Percentiles rank a stretch among this genome's conserved stretches.
Conservation (phyloP, 164 flowering plant genomes). For the Nelumbo lutea region DNA sequence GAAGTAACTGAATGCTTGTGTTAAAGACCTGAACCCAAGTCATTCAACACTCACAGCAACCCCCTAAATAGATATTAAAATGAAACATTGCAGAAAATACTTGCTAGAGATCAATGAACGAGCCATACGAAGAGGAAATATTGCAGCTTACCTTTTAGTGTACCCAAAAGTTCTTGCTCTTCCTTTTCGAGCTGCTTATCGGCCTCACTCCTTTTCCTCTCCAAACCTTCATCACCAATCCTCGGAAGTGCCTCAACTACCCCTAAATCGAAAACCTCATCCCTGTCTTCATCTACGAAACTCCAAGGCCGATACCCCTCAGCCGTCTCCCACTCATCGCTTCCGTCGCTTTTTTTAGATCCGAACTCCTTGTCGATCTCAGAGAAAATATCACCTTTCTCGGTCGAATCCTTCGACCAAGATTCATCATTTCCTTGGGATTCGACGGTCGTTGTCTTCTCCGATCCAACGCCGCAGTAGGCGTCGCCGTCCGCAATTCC, state of each 20-base stretch:
- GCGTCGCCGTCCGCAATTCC: conserved; percentile 17
- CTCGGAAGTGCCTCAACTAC: background rate
- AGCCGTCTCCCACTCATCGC: conserved; percentile 22
- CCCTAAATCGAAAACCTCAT: conserved; percentile 18
- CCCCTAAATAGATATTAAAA: too few relatives aligned
- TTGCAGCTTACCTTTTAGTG: conserved; percentile 17
- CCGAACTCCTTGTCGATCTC: conserved; percentile 15
- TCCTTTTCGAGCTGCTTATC: conserved; percentile 17
- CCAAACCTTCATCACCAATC: conserved; percentile 7
- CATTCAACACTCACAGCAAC: too few relatives aligned
- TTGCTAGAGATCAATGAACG: too few relatives aligned
- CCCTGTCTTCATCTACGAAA: conserved; percentile 19
- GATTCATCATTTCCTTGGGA: conserved; percentile 1
- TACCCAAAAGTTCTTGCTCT: conserved; percentile 13
- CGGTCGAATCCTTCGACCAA: conserved; percentile 8
- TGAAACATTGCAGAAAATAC: too few relatives aligned
- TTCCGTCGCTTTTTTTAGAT: conserved; percentile 1
- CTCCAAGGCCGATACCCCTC: conserved; percentile 25
- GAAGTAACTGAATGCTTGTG: too few relatives aligned
- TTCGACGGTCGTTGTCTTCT: background rate
- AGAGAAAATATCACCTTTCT: conserved; percentile 17
- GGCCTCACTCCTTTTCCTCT: conserved; percentile 7
- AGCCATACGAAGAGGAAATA: background rate
- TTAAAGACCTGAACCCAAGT: too few relatives aligned
- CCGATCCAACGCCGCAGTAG: background rate